These are phyloP conservation scores for Lepidium didymum DNA, from an alignment of 345 rosid species.

Conservation along the genomic window DNA sequence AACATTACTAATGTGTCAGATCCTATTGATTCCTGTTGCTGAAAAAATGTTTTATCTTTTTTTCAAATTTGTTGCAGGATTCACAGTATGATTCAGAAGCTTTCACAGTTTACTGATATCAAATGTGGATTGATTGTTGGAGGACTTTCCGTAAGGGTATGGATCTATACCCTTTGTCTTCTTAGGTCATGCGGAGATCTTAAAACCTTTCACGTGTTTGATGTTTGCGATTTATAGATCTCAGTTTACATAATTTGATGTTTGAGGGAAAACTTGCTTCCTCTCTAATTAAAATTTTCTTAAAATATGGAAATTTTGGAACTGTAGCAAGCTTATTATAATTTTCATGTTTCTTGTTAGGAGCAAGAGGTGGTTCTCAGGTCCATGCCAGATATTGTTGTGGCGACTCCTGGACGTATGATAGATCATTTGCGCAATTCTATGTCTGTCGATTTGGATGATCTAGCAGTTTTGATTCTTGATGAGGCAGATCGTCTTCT, in stretches of 20 bases:
- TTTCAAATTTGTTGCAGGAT: slow-evolving; percentile 46
- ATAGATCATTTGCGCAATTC: slow-evolving; percentile 96
- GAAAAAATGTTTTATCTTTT: not conserved
- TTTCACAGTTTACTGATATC: slow-evolving; percentile 83
- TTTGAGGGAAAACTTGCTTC: not conserved
- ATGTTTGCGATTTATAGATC: not conserved
- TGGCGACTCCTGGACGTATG: slow-evolving; percentile 97
- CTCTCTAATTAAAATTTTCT: not conserved
- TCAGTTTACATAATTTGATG: not conserved
- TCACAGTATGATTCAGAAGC: slow-evolving; percentile 86
- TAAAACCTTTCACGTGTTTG: not conserved
- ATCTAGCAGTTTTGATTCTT: slow-evolving; percentile 87
- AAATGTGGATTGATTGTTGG: slow-evolving; percentile 91
- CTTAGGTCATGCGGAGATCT: not conserved
- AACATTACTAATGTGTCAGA: not conserved
- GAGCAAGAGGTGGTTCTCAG: slow-evolving; percentile 88
- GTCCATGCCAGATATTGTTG: slow-evolving; percentile 92
- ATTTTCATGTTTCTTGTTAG: slow-evolving; percentile 31
- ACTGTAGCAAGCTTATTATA: not conserved
- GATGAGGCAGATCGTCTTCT: slow-evolving; percentile 97
- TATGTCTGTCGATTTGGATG: slow-evolving; percentile 85
- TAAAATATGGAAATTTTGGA: not conserved
- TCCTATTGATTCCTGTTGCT: not conserved
- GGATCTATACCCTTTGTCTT: slow-evolving; percentile 6
- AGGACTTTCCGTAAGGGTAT: slow-evolving; percentile 85